These are phyloP conservation scores for Musa acuminata DNA, from an alignment of 176 grass and related monocot genomes.

Conservation along the genomic window DNA sequence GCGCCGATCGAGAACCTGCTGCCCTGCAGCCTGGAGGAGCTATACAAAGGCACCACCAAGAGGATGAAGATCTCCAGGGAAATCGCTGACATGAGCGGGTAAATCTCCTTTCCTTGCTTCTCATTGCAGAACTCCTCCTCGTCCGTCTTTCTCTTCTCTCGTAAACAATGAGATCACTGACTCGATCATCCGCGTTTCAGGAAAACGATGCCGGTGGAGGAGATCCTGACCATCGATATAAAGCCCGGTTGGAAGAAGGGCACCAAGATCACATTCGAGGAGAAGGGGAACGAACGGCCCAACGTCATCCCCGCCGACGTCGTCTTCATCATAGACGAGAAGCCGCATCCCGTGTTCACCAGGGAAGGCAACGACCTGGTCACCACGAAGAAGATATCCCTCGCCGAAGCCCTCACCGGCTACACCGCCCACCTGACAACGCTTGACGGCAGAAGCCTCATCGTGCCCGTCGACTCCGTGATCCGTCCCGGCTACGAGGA, in stretches of 20 bases:
- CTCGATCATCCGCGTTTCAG: conserved; percentile 12
- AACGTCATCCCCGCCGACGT: conserved; percentile 56
- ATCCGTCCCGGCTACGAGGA: conserved; percentile 77
- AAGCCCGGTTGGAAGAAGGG: conserved; percentile 98
- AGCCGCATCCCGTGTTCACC: conserved; percentile 80
- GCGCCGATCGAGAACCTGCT: conserved; percentile 63
- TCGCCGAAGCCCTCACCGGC: conserved; percentile 56
- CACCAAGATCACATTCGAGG: conserved; percentile 92
- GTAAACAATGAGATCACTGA: neutral
- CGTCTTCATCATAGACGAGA: conserved; percentile 88
- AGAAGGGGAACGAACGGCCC: conserved; percentile 80
- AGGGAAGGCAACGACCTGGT: conserved; percentile 88
- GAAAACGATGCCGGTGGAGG: conserved; percentile 61
- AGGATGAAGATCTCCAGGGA: conserved; percentile 97
- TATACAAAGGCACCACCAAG: conserved; percentile 87
- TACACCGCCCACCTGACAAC: conserved; percentile 48
- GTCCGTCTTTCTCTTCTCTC: neutral
- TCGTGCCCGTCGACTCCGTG: conserved; percentile 41
- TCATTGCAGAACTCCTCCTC: neutral
- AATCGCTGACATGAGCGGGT: conserved; percentile 80
- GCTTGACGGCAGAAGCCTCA: conserved; percentile 67
- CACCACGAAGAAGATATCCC: conserved; percentile 53
- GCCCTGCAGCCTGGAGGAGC: conserved; percentile 74
- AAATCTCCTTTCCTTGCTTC: neutral
- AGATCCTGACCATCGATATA: conserved; percentile 83